Evolutionary conservation across 1,284 basidiomycete genomes (phyloP).

Genomic region (Phylloporus sp.): DNA sequence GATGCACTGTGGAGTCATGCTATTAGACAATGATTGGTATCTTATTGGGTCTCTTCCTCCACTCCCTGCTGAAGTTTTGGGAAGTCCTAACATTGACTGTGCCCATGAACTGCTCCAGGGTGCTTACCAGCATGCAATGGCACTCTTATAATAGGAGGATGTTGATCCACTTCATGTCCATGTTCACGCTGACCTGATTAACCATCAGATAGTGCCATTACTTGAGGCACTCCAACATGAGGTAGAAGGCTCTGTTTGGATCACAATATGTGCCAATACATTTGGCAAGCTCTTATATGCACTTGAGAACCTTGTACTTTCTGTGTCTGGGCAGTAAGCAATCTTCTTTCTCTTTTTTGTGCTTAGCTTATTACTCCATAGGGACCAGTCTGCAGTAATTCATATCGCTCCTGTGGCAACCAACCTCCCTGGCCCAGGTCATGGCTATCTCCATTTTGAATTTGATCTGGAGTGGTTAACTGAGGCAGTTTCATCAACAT

Average conservation of each 20-base stretch:
- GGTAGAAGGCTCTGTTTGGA: conserved; percentile 3
- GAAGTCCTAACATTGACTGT: not conserved
- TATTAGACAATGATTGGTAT: not conserved
- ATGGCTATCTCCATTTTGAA: not conserved
- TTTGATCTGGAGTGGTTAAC: not conserved
- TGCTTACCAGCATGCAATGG: conserved; percentile 7
- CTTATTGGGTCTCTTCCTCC: too few species aligned
- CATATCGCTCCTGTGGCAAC: not conserved
- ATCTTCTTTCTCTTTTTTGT: not conserved
- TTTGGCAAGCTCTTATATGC: conserved; percentile 1
- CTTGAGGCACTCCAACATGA: conserved; percentile 16
- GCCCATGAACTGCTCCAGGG: conserved; percentile 15
- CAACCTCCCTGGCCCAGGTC: not conserved
- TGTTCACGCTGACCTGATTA: conserved; percentile 18
- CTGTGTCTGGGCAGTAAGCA: not conserved
- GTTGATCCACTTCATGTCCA: conserved; percentile 12
- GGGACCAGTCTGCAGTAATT: not conserved
- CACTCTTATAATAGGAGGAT: conserved; percentile 13
- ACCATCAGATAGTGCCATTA: conserved; percentile 16
- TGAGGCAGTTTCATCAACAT: not conserved
- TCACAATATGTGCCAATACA: not conserved
- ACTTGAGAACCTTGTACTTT: not conserved
- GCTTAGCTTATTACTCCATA: too few species aligned
- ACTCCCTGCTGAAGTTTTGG: too few species aligned
- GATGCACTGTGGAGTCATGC: too few species aligned